Conservation (phyloP, 2,329 filamentous ascomycete genomes). For the Aaosphaeria pasadenensis region DNA sequence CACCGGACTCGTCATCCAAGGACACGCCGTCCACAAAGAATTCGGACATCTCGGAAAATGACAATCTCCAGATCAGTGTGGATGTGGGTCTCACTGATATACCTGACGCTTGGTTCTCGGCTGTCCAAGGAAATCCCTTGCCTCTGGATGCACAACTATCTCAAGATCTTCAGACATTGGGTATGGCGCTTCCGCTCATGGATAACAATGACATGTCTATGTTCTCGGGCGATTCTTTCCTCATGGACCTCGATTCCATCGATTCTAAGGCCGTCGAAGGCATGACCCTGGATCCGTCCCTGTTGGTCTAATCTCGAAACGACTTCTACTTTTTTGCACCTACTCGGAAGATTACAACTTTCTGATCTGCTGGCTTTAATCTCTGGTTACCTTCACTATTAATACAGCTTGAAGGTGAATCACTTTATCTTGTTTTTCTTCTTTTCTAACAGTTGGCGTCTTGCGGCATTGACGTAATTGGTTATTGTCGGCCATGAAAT, state of each 20-base stretch:
- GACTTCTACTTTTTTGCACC: too few species aligned
- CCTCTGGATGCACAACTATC: conserved; percentile 30
- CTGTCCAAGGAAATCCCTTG: conserved; percentile 21
- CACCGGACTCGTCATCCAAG: conserved; percentile 35
- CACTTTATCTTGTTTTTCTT: too few species aligned
- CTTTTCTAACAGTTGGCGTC: too few species aligned
- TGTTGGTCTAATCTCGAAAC: conserved; percentile 4
- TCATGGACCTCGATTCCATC: conserved; percentile 33
- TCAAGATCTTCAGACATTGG: conserved; percentile 28
- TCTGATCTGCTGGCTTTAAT: too few species aligned
- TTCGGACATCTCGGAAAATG: conserved; percentile 43
- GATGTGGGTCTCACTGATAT: conserved; percentile 33
- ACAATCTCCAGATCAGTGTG: conserved; percentile 40
- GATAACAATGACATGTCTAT: conserved; percentile 34
- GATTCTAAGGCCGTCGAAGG: conserved; percentile 29
- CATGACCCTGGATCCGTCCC: conserved; percentile 17
- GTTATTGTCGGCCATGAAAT: too few species aligned
- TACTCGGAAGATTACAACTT: too few species aligned
- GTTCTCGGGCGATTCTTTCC: conserved; percentile 22
- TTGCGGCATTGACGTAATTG: too few species aligned
- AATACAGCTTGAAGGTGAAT: too few species aligned
- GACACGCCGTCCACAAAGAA: conserved; percentile 35
- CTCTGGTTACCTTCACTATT: too few species aligned
- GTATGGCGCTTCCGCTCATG: conserved; percentile 30
- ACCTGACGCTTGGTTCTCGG: conserved; percentile 30